Conservation (phyloP, 2,329 filamentous ascomycete species). For the Colletotrichum sp. region DNA sequence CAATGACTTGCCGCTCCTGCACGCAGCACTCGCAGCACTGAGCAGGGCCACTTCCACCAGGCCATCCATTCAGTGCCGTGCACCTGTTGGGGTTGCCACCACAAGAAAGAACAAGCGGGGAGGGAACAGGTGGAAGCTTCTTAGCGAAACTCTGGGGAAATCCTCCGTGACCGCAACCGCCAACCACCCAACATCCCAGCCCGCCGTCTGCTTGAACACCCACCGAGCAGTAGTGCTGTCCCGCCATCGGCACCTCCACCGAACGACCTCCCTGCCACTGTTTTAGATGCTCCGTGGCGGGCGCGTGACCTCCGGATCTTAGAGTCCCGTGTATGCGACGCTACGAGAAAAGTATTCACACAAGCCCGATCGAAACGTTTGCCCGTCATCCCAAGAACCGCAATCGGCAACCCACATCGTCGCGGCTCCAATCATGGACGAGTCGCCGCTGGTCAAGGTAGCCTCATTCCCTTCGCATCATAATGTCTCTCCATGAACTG, state of each 20-base stretch:
- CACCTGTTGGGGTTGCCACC: not conserved
- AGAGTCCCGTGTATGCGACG: not conserved
- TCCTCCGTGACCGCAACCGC: constrained; percentile 1
- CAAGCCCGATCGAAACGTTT: not conserved
- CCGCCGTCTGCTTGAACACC: not conserved
- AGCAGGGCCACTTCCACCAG: not conserved
- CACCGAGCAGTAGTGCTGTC: not conserved
- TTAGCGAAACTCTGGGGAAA: constrained; percentile 19
- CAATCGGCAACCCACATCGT: not conserved
- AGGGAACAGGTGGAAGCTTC: not conserved
- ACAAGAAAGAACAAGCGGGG: not conserved
- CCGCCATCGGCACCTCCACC: not conserved
- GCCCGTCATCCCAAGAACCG: not conserved
- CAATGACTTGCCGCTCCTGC: not conserved
- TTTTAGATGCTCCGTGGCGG: not conserved
- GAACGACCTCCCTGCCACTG: not conserved
- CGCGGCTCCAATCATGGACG: constrained; percentile 60
- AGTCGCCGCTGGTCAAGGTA: constrained; percentile 71
- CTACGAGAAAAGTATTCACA: not conserved
- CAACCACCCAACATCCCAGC: not conserved
- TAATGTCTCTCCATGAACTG: not conserved
- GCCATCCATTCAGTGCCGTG: not conserved
- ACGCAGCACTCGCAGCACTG: not conserved
- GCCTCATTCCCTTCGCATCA: constrained; percentile 28
- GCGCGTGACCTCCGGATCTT: not conserved